Conservation (phyloP, 1,139 yeast genomes). For the Debaryomyces subglobosus region DNA sequence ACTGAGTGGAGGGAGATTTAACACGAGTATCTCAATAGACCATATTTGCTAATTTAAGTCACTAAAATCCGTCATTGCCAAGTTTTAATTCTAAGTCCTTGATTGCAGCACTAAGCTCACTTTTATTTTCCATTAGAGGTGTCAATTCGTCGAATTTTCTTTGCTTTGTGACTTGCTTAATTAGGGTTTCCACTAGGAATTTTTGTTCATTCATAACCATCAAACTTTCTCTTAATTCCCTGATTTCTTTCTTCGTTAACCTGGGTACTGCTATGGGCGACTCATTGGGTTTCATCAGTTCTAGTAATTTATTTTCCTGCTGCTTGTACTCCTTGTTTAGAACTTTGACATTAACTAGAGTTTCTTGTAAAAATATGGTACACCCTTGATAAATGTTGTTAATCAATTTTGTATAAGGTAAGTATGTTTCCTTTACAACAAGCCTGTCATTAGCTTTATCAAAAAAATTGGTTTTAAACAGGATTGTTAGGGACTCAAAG, state of each 20-base stretch:
- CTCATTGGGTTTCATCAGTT: slow-evolving; percentile 6
- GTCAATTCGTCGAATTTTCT: slow-evolving; percentile 78
- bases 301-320: slow-evolving; percentile 21
- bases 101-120: slow-evolving; percentile 61
- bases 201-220: slow-evolving; percentile 88
- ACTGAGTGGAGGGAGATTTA: background rate
- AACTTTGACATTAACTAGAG: slow-evolving; percentile 31
- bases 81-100: slow-evolving; percentile 49
- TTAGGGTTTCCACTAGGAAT: slow-evolving; percentile 67
- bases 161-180: slow-evolving; percentile 61
- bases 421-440: slow-evolving; percentile 20
- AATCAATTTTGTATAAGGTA: slow-evolving; percentile 23
- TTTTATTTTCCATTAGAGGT: slow-evolving; percentile 59
- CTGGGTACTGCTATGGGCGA: slow-evolving; percentile 21
- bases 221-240: slow-evolving; percentile 68
- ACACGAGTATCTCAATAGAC: background rate
- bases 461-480: slow-evolving; percentile 32
- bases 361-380: slow-evolving; percentile 39
- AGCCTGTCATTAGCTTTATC: slow-evolving; percentile 18
- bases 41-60: slow-evolving; percentile 2
- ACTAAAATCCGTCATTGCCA: slow-evolving; percentile 66
- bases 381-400: slow-evolving; percentile 39
- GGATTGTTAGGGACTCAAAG: slow-evolving; percentile 31
- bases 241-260: slow-evolving; percentile 53
- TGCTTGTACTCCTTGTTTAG: slow-evolving; percentile 30